Base-by-base conservation (phyloP, 768 basidiomycete species). In the Xerocomellus dryophilus region DNA sequence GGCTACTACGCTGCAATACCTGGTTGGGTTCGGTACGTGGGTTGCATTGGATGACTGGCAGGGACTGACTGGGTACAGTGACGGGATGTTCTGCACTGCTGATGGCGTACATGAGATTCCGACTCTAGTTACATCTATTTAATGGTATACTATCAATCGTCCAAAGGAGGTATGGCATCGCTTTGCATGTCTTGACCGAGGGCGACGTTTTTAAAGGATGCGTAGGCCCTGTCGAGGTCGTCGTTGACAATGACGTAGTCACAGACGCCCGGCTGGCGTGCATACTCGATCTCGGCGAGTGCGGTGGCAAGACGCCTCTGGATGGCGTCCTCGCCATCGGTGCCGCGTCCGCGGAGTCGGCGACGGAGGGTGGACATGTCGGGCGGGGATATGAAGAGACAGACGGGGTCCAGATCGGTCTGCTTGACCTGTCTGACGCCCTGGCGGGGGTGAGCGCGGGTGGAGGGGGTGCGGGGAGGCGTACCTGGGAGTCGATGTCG, bases 401-500 rank as follows among this genome's bases (percentile, higher is more conserved):
- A 97, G 58, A 97, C 79, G 15, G 95, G 90, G 66, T 90, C 81
- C 34, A 98, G 75, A 50, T 80, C 71, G 27, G 92, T 92, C 48
- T 81, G 74, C 68, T 95, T 97, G 65, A 98, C 87, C 72, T 95
- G 90, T 53, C 84, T 87, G 56, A 98, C 91, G 46, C 96, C 96
- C 92, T 95, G 71, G 2, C 34, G 49, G 40, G 15, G 35, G 29
- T 57, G 32, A 53, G 52, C 34, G 40, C 12, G 15, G 18, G 8
- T 6, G 7, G 15, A 7, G 32, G 9, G 39, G 25, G 4, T 6
- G 34, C 20, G 11, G 39, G 18, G 12, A 11, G 12, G 35, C 18
- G 47, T 61, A 62, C 93, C 86, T 98, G 95, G 10, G 90, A 86
- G 65, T 98, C 96, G 54, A 98, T 98, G 68, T 98, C 96, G 36